Evolutionary conservation across 2,329 filamentous ascomycete species (phyloP).

Genomic region (Orbilia blumenaviensis): DNA sequence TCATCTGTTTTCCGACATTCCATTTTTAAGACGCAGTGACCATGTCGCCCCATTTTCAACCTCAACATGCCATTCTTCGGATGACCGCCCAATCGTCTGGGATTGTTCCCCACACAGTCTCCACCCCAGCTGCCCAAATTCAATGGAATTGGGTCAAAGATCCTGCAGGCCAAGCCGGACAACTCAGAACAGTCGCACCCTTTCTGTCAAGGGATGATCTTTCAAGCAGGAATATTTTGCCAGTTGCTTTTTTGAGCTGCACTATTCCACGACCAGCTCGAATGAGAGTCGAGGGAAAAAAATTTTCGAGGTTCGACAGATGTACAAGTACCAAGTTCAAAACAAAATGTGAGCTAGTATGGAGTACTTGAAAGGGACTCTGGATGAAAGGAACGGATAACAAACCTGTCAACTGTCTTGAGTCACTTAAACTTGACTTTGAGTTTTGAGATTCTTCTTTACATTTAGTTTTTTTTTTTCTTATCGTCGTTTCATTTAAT

Average conservation of each 20-base stretch:
- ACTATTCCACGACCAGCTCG: conserved; percentile 36
- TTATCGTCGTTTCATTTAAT: conserved; percentile 31
- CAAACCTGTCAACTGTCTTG: conserved; percentile 34
- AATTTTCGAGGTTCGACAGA: conserved; percentile 46
- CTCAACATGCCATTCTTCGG: conserved; percentile 42
- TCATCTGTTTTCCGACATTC: conserved; percentile 47
- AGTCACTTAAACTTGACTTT: conserved; percentile 42
- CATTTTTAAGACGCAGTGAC: conserved; percentile 29
- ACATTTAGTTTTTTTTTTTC: conserved; percentile 15
- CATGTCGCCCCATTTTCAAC: conserved; percentile 32
- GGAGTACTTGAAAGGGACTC: conserved; percentile 22
- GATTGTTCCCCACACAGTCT: conserved; percentile 32
- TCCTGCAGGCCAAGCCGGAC: conserved; percentile 51
- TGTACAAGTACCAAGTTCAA: conserved; percentile 52
- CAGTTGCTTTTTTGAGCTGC: conserved; percentile 53
- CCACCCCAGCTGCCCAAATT: conserved; percentile 44
- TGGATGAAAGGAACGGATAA: conserved; percentile 24
- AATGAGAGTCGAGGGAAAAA: conserved; percentile 47
- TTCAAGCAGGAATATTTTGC: conserved; percentile 22
- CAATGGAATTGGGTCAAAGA: conserved; percentile 23
- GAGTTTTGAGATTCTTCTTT: conserved; percentile 38
- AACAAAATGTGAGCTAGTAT: conserved; percentile 29
- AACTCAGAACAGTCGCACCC: conserved; percentile 52
- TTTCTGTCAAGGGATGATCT: conserved; percentile 29
- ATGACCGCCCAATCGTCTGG: conserved; percentile 49